A percentile compares a stretch with the other conserved stretches of the same genome.
Evolutionary conservation across 1,284 basidiomycete genomes (phyloP).

Genomic region (Sanghuangporus sanghuang): DNA sequence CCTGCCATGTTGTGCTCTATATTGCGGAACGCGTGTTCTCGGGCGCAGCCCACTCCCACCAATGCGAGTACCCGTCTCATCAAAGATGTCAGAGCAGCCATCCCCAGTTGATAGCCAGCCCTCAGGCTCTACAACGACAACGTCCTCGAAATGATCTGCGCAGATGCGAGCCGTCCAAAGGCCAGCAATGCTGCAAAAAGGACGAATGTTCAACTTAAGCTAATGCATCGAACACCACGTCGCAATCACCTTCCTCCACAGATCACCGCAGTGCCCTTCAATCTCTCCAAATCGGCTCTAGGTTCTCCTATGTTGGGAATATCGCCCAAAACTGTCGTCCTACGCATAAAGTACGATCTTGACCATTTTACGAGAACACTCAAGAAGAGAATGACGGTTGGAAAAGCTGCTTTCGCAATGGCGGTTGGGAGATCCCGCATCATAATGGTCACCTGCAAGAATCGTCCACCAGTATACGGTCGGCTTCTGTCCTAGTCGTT

Average conservation of each 20-base stretch:
- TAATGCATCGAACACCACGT: background rate
- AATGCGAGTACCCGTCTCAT: background rate
- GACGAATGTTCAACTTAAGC: background rate
- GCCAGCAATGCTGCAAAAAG: constrained; percentile 24
- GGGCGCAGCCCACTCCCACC: constrained; percentile 15
- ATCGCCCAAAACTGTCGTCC: constrained; percentile 10
- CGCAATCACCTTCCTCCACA: constrained; percentile 26
- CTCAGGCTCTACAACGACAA: constrained; percentile 32
- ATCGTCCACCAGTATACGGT: background rate
- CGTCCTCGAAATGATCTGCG: constrained; percentile 30
- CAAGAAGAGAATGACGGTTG: background rate
- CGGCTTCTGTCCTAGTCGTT: too few relatives aligned
- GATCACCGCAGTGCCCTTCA: constrained; percentile 25
- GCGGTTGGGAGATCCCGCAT: background rate
- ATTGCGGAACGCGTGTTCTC: constrained; percentile 27
- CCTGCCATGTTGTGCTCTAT: constrained; percentile 25
- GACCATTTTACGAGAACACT: background rate
- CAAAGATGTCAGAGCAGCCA: background rate
- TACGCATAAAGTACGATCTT: background rate
- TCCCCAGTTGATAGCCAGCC: constrained; percentile 21
- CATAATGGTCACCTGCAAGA: background rate
- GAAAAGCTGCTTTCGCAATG: background rate
- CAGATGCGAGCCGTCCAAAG: constrained; percentile 26
- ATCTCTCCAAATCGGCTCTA: constrained; percentile 9
- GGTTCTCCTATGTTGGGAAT: constrained; percentile 14